A percentile compares a stretch with the other conserved stretches of the same genome.
Evolutionary conservation across 2,329 filamentous ascomycete genomes (phyloP).

Genomic region (Fusarium austroafricanum): DNA sequence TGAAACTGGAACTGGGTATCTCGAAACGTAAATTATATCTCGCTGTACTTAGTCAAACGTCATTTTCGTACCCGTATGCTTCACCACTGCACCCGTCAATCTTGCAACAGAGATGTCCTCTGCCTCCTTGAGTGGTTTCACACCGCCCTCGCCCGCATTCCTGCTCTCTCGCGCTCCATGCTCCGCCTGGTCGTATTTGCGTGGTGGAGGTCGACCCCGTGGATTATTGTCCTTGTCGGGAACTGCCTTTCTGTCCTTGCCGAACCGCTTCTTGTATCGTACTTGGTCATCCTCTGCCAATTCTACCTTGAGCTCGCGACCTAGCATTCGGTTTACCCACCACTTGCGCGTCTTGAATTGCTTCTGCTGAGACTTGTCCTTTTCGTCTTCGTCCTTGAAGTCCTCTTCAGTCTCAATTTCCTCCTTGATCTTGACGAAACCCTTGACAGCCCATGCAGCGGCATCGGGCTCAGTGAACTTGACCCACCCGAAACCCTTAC

Average conservation of each 20-base stretch:
- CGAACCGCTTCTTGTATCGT: conserved; percentile 93
- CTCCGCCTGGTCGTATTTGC: conserved; percentile 34
- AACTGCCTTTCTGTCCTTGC: conserved; percentile 68
- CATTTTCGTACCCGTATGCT: conserved; percentile 81
- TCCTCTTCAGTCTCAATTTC: conserved; percentile 72
- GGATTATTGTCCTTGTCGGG: conserved; percentile 43
- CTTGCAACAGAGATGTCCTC: conserved; percentile 66
- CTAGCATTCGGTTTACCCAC: conserved; percentile 87
- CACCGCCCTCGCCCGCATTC: conserved; percentile 20
- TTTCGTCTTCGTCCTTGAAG: conserved; percentile 61
- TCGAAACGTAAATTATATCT: conserved; percentile 38
- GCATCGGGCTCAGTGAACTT: conserved; percentile 84
- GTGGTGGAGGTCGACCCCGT: conserved; percentile 53
- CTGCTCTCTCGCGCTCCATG: conserved; percentile 47
- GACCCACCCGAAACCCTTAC: conserved; percentile 97
- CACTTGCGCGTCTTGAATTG: conserved; percentile 74
- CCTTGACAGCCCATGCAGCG: conserved; percentile 77
- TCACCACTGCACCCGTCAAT: conserved; percentile 82
- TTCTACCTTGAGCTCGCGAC: conserved; percentile 86
- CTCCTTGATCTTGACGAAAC: conserved; percentile 79
- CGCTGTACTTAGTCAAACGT: conserved; percentile 73
- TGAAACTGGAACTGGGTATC: conserved; percentile 38
- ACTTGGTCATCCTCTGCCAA: conserved; percentile 91
- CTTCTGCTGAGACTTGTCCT: conserved; percentile 56
- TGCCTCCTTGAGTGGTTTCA: conserved; percentile 56